Conservation (phyloP, 352 stramenopile species). For the Phytophthora pinifolia region DNA sequence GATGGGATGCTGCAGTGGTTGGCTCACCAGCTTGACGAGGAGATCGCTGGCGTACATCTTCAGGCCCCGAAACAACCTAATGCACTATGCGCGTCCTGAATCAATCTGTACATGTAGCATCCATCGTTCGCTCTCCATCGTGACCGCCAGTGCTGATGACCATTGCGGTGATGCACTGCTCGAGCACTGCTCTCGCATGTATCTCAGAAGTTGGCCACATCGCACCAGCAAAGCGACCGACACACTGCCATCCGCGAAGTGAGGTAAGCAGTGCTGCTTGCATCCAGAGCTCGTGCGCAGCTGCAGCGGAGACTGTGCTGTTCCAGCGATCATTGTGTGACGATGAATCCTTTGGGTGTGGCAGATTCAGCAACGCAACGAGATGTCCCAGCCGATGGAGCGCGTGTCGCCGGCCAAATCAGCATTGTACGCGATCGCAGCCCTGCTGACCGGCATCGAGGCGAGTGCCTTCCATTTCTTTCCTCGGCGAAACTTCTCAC, state of each 20-base stretch:
- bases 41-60: constrained; percentile 7
- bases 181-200: not conserved
- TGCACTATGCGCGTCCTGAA: too few species aligned
- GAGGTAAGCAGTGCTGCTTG: not conserved
- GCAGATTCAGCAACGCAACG: too few species aligned
- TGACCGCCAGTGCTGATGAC: not conserved
- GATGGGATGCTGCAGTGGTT: constrained; percentile 14
- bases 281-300: constrained; percentile 10
- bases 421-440: constrained; percentile 15
- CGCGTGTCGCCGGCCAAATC: constrained; percentile 18
- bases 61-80: not conserved
- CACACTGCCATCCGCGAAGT: not conserved
- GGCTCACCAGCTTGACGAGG: not conserved
- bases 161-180: constrained; percentile 3
- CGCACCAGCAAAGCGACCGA: constrained; percentile 1
- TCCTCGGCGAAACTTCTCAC: not conserved
- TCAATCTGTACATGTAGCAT: too few species aligned
- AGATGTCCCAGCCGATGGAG: constrained; percentile 16
- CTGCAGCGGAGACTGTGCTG: constrained; percentile 1
- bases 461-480: not conserved
- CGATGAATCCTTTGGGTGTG: too few species aligned
- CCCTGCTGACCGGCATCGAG: not conserved
- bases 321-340: too few species aligned
- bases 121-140: too few species aligned
- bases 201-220: not conserved